Conservation (phyloP, 345 rosid genomes). For the Stellera chamaejasme region DNA sequence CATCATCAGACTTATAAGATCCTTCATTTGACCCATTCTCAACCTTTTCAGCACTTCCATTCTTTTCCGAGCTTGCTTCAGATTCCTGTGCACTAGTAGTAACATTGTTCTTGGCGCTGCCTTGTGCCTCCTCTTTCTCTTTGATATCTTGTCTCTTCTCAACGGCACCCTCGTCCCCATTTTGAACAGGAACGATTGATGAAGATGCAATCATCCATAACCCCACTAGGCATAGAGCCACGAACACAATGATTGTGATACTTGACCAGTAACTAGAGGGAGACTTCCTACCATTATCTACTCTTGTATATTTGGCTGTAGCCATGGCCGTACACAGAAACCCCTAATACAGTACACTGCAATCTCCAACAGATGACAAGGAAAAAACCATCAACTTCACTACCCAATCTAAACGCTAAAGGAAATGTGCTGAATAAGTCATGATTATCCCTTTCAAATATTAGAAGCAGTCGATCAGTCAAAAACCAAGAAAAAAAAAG, state of each 20-base stretch:
- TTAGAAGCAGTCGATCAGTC: no score
- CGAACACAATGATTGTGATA: constrained; percentile 68
- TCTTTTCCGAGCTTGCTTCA: constrained; percentile 40
- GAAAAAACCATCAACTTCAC: no score
- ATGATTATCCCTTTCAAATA: no score
- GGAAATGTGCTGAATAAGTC: no score
- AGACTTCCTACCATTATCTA: constrained; percentile 53
- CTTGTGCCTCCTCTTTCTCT: constrained; percentile 27
- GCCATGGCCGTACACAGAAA: constrained; percentile 38
- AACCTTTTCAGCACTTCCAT: constrained; percentile 23
- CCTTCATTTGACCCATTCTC: constrained; percentile 29
- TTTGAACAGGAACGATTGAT: constrained; percentile 53
- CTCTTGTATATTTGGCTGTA: constrained; percentile 55
- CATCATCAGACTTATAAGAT: constrained; percentile 25
- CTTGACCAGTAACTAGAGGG: constrained; percentile 73
- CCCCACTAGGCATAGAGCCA: constrained; percentile 88
- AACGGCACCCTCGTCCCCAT: constrained; percentile 42
- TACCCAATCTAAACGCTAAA: no score
- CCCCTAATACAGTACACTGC: no score
- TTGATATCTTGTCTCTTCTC: constrained; percentile 51
- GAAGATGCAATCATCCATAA: constrained; percentile 97
- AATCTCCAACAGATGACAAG: no score
- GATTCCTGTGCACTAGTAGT: constrained; percentile 21
- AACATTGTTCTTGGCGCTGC: constrained; percentile 25
- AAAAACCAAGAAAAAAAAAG: no score